These are phyloP conservation scores for Colletotrichum eremochloae DNA, from an alignment of 2,329 filamentous ascomycete genomes.

Conservation along the genomic window DNA sequence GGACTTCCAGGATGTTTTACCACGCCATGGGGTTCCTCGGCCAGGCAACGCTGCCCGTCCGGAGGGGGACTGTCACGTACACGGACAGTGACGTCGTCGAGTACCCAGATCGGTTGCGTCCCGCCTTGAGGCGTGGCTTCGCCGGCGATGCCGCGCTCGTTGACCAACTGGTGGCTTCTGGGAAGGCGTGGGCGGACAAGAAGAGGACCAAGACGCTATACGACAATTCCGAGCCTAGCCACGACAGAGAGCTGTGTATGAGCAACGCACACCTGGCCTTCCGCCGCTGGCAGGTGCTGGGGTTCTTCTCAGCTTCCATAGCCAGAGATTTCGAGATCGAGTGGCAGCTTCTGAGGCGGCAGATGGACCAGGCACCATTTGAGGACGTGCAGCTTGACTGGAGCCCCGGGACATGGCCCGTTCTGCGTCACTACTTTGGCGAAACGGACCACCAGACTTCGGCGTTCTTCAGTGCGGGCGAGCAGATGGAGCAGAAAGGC, in stretches of 20 bases:
- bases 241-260: conserved; percentile 19
- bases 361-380: conserved; percentile 5
- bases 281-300: conserved; percentile 16
- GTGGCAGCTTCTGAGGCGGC: not conserved
- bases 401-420: not conserved
- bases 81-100: not conserved
- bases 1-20: not conserved
- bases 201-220: not conserved
- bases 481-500: too few relatives aligned
- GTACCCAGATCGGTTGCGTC: not conserved
- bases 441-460: not conserved
- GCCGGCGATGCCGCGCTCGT: not conserved
- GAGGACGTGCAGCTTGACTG: not conserved
- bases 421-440: not conserved
- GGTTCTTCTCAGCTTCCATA: not conserved
- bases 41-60: conserved; percentile 6
- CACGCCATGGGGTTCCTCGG: conserved; percentile 16
- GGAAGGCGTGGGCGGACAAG: rapidly evolving
- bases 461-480: too few relatives aligned
- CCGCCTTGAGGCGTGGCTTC: not conserved
- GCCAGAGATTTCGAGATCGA: not conserved
- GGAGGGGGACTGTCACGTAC: not conserved
- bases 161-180: not conserved
- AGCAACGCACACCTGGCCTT: conserved; percentile 17
- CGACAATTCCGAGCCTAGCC: not conserved